Evolutionary conservation across 228 moss, liverwort and hornwort species (phyloP), one percentile per base, ranked within the genome.

Genomic region (Sphagnum fallax): DNA sequence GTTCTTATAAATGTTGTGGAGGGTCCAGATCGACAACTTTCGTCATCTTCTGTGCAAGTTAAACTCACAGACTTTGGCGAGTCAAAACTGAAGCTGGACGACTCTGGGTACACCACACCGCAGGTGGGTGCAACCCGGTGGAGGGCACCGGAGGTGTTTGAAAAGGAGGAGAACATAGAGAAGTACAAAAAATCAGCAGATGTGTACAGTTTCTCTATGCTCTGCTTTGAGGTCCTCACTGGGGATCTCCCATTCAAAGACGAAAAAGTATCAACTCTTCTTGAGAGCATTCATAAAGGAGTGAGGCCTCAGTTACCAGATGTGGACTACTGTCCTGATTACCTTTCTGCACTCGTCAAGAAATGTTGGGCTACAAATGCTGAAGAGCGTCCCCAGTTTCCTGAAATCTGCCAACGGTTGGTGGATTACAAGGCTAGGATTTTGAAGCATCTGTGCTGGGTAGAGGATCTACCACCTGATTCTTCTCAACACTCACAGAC

Each of bases 131-230:
- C 67, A 14, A 74, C 52, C 16, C 52, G 67, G 6, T 83, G 83
- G 83, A 63, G 67, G 67, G 80, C 83, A 48, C 83, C 80, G 14
- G 83, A 83, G 66, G 64, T 62, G 9, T 65, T 67, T 65, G 72
- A 80, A 49, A n/a, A n/a, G n/a, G n/a, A n/a, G n/a, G n/a, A n/a
- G n/a, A n/a, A 52, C 73, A 52, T 50, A 52, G 75, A 75, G 60
- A 60, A 65, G 75, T 81, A 74, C 77, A 75, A 80, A 12, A 81
- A 84, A 58, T 16, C 66, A 32, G 68, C 75, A 50, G 84, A 84
- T 71, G 84, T 81, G 80, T 84, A 78, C 78, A 84, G 74, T 78
- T 84, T 84, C 81, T 73, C 84, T 66, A 73, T 84, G 78, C 69
- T 49, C 48, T 75, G 78, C 80, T 84, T 78, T 47, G 81, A 84